These are phyloP conservation scores for Arabidopsis arenosa DNA, from an alignment of 345 rosid species.

Conservation along the genomic window DNA sequence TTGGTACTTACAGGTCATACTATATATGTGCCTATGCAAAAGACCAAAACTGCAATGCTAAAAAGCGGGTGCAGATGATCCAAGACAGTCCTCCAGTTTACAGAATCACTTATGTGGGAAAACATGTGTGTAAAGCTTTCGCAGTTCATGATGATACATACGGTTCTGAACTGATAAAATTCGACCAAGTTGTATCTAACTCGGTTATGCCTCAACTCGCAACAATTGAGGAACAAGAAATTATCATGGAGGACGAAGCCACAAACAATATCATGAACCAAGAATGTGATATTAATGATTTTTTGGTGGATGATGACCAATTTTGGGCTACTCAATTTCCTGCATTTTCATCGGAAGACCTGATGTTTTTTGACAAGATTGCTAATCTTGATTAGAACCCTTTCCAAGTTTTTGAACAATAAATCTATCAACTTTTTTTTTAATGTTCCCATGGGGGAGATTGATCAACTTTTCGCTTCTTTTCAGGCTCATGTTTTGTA, in stretches of 20 bases:
- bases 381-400: not conserved
- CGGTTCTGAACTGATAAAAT: slow-evolving; percentile 15
- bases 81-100: slow-evolving; percentile 36
- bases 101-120: slow-evolving; percentile 46
- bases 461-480: not conserved
- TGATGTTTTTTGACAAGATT: slow-evolving; percentile 5
- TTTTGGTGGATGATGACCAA: slow-evolving; percentile 11
- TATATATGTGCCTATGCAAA: slow-evolving; percentile 51
- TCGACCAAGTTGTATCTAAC: not conserved
- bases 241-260: not conserved
- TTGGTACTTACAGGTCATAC: slow-evolving; percentile 42
- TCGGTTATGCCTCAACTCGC: slow-evolving; percentile 9
- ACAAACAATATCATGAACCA: slow-evolving; percentile 1
- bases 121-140: slow-evolving; percentile 34
- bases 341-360: not conserved
- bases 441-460: slow-evolving; percentile 5
- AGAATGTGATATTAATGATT: slow-evolving; percentile 15
- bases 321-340: not conserved
- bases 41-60: slow-evolving; percentile 52
- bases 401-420: slow-evolving; percentile 1
- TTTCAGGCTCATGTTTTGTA: not conserved
- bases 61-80: slow-evolving; percentile 51
- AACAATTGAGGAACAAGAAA: not conserved
- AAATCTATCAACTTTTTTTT: not conserved
- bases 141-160: slow-evolving; percentile 10